Conservation (phyloP, 2,329 filamentous ascomycete genomes). For the Chrysoporthe puriensis region DNA sequence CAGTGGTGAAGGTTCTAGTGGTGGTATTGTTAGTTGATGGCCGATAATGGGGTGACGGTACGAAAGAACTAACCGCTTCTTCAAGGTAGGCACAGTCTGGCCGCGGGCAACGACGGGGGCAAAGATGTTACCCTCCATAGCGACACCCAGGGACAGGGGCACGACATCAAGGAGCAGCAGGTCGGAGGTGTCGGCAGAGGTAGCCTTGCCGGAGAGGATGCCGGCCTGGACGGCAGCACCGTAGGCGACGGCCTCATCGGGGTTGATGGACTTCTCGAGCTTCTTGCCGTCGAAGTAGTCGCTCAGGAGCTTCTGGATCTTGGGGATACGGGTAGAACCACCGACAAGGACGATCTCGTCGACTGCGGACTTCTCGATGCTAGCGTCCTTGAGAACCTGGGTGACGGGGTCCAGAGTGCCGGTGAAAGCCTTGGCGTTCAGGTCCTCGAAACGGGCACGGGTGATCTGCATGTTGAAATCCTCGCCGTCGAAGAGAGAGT, state of each 20-base stretch:
- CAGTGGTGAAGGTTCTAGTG: conserved; percentile 78
- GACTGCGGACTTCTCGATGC: conserved; percentile 85
- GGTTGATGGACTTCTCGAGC: conserved; percentile 99
- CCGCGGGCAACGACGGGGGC: conserved; percentile 87
- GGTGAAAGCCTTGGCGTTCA: conserved; percentile 93
- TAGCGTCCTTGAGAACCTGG: conserved; percentile 93
- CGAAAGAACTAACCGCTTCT: conserved; percentile 57
- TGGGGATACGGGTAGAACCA: conserved; percentile 98
- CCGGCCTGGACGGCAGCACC: conserved; percentile 98
- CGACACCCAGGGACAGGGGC: conserved; percentile 95
- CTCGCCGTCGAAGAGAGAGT: conserved; percentile 96
- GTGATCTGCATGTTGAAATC: conserved; percentile 98
- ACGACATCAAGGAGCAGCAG: conserved; percentile 95
- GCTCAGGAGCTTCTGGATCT: conserved; percentile 97
- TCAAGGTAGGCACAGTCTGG: conserved; percentile 75
- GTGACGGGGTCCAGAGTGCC: conserved; percentile 94
- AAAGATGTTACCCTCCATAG: conserved; percentile 99
- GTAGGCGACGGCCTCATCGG: conserved; percentile 98
- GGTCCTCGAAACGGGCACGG: conserved; percentile 97
- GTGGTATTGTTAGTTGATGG: conserved; percentile 15
- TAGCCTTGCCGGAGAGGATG: conserved; percentile 98
- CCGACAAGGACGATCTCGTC: conserved; percentile 99
- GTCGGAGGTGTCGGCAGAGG: conserved; percentile 90
- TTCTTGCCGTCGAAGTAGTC: conserved; percentile 99
- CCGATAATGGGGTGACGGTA: too few species aligned